Conservation (phyloP, 2,329 filamentous ascomycete species). For the Fusarium domesticum region DNA sequence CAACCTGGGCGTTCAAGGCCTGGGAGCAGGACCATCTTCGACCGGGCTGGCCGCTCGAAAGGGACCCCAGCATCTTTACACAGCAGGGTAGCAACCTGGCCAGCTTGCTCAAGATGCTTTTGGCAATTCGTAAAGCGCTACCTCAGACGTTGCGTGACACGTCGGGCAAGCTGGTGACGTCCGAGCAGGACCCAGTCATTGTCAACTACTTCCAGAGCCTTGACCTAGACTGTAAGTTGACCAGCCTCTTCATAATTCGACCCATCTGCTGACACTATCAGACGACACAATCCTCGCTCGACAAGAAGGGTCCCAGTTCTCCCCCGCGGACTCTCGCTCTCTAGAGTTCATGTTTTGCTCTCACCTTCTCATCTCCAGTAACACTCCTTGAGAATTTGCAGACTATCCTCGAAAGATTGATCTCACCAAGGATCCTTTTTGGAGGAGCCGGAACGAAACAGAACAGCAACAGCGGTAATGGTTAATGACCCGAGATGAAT, state of each 20-base stretch:
- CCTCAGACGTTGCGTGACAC: constrained; percentile 49
- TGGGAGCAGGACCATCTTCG: constrained; percentile 63
- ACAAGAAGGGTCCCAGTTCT: constrained; percentile 52
- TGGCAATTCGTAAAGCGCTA: constrained; percentile 58
- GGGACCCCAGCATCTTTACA: constrained; percentile 54
- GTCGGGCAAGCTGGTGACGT: constrained; percentile 48
- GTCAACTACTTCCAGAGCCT: constrained; percentile 54
- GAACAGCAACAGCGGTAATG: constrained; percentile 15
- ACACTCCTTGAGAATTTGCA: constrained; percentile 18
- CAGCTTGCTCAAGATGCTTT: constrained; percentile 57
- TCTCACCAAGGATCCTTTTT: too few species aligned
- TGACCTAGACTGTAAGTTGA: constrained; percentile 55
- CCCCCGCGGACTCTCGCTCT: constrained; percentile 47
- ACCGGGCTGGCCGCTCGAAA: constrained; percentile 59
- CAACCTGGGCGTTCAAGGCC: constrained; percentile 65
- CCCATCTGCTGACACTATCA: too few species aligned
- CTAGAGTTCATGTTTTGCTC: constrained; percentile 51
- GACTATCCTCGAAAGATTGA: neutral
- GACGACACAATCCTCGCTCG: constrained; percentile 40
- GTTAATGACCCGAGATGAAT: constrained; percentile 32
- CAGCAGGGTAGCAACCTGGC: constrained; percentile 59
- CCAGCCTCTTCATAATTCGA: too few species aligned
- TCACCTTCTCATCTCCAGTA: constrained; percentile 42
- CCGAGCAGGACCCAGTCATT: constrained; percentile 46
- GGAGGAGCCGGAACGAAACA: neutral